Conservation (phyloP, 176 grass and related monocot species). For the Melocanna baccifera region DNA sequence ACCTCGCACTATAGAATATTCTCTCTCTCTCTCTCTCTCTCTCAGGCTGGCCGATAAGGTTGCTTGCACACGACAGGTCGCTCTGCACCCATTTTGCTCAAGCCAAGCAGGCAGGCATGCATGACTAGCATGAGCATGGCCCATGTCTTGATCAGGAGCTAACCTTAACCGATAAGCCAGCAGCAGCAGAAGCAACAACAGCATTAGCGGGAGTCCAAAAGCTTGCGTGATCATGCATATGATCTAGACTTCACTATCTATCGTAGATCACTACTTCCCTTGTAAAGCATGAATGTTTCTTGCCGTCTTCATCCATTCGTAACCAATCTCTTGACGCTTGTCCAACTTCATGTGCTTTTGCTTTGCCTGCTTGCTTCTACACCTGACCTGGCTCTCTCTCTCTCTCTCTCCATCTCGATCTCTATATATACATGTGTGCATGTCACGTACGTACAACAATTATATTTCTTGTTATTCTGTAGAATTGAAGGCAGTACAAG, state of each 20-base stretch:
- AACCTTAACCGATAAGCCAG: background rate
- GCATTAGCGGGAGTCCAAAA: background rate
- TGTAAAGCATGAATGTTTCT: slow-evolving; percentile 20
- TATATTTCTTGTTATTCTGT: background rate
- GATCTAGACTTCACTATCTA: background rate
- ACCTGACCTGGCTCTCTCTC: background rate
- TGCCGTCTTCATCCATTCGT: slow-evolving; percentile 34
- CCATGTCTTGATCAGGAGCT: background rate
- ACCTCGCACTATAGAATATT: background rate
- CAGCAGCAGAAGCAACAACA: background rate
- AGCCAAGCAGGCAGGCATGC: background rate
- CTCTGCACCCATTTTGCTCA: background rate
- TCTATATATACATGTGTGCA: slow-evolving; percentile 8
- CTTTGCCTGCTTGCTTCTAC: slow-evolving; percentile 17
- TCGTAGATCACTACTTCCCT: background rate
- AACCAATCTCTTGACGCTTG: slow-evolving; percentile 51
- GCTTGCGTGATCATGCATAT: background rate
- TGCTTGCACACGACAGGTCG: slow-evolving; percentile 59
- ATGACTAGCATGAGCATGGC: background rate
- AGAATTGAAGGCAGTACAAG: background rate
- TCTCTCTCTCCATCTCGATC: background rate
- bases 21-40: background rate
- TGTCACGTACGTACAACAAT: background rate
- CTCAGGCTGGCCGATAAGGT: background rate
- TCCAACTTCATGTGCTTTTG: slow-evolving; percentile 36